phyloP scores from a whole-genome alignment of 176 grass and related monocot genomes.

The Metroxylon sagu region DNA sequence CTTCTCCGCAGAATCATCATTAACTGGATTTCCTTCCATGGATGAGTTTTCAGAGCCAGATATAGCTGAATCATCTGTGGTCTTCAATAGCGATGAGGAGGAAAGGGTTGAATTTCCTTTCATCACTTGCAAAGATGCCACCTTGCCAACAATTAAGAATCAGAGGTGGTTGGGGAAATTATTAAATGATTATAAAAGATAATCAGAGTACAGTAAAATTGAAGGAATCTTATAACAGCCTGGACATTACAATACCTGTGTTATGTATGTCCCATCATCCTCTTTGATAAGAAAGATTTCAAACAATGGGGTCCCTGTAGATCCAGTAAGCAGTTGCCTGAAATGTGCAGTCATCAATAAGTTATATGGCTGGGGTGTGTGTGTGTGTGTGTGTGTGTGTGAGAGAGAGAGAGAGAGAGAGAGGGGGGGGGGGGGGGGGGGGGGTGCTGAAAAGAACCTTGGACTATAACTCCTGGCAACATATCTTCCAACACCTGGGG shows the following conservation, averaged over 20 bases:
- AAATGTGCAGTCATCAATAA: constrained; percentile 9
- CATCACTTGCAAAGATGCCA: constrained; percentile 55
- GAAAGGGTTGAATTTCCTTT: constrained; percentile 49
- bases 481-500: constrained; percentile 71
- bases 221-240: no score
- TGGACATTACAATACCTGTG: constrained; percentile 42
- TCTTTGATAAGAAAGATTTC: constrained; percentile 88
- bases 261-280: constrained; percentile 49
- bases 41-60: constrained; percentile 23
- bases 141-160: constrained; percentile 60
- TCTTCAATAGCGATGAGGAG: constrained; percentile 11
- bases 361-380: neutral
- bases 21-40: constrained; percentile 17
- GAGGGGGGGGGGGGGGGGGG: no score
- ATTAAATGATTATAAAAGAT: neutral
- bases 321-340: constrained; percentile 77
- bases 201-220: no score
- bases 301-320: constrained; percentile 76
- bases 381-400: no score
- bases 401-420: no score
- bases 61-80: constrained; percentile 32
- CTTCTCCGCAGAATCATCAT: constrained; percentile 8
- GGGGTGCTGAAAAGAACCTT: constrained; percentile 26
- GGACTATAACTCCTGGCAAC: constrained; percentile 90
- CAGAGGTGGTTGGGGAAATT: neutral